phyloP scores from a whole-genome alignment of 306 rosid species.

The Cicer judaicum region DNA sequence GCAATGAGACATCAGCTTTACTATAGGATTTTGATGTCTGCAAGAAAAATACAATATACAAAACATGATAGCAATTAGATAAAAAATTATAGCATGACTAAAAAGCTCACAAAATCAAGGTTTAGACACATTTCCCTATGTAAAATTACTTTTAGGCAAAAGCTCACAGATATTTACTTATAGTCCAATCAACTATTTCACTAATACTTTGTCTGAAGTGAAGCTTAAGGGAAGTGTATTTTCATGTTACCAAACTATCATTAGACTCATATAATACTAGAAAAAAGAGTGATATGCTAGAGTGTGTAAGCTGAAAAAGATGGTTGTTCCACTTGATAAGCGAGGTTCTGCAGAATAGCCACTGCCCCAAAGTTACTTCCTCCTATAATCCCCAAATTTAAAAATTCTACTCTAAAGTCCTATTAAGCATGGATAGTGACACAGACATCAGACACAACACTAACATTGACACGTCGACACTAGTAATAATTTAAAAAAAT shows the following conservation, averaged over 20 bases:
- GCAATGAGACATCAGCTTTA: conserved; percentile 70
- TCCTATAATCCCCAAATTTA: not conserved
- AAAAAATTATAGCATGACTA: not conserved
- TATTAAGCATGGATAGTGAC: too few species aligned
- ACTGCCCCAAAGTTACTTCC: not conserved
- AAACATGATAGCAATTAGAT: not conserved
- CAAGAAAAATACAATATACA: conserved; percentile 42
- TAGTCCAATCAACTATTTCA: conserved; percentile 27
- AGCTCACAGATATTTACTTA: not conserved
- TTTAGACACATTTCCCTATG: not conserved
- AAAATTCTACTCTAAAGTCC: not conserved
- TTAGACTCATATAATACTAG: conserved; percentile 1
- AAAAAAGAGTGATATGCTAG: not conserved
- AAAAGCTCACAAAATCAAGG: not conserved
- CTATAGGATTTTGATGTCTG: conserved; percentile 66
- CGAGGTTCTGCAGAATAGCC: not conserved
- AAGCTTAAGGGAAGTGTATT: conserved; percentile 12
- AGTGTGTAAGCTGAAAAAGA: not conserved
- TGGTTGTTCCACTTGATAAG: not conserved
- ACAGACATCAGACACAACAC: too few species aligned
- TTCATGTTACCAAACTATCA: conserved; percentile 32
- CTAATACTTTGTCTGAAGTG: not conserved
- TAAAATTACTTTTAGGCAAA: conserved; percentile 5
- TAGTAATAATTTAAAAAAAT: too few species aligned
- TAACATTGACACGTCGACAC: too few species aligned